Conservation (phyloP, 371 early-diverging fungal genomes). For the Mucor saturninus region DNA sequence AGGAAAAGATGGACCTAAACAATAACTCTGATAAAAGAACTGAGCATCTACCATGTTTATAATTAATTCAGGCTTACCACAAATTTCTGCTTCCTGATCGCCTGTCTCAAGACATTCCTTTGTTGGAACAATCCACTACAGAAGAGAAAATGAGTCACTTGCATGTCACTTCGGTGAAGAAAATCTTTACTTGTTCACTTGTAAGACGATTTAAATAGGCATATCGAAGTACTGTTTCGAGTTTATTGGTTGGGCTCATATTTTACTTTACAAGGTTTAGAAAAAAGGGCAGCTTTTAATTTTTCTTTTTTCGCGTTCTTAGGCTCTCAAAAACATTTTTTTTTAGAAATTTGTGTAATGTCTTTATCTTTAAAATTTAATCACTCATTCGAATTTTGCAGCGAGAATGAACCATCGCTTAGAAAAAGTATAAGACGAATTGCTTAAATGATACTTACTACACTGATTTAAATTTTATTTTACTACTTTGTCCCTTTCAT, state of each 20-base stretch:
- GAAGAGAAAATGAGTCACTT: background rate
- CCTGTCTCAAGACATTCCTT: constrained; percentile 37
- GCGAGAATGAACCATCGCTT: too few relatives aligned
- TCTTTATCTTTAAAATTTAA: too few relatives aligned
- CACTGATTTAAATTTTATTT: too few relatives aligned
- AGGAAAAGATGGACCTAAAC: constrained; percentile 40
- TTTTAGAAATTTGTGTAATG: too few relatives aligned
- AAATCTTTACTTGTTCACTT: constrained; percentile 23
- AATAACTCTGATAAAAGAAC: constrained; percentile 32
- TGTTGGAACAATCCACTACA: constrained; percentile 47
- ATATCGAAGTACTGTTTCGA: constrained; percentile 38
- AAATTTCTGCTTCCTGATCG: constrained; percentile 25
- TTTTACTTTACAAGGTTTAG: background rate
- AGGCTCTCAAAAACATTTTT: too few relatives aligned
- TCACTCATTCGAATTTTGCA: too few relatives aligned
- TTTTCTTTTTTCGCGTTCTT: too few relatives aligned
- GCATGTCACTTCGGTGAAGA: background rate
- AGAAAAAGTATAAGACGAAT: too few relatives aligned
- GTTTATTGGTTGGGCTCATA: constrained; percentile 24
- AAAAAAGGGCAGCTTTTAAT: too few relatives aligned
- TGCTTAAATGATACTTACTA: too few relatives aligned
- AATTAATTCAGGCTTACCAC: constrained; percentile 27
- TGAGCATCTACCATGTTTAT: background rate
- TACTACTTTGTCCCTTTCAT: too few relatives aligned
- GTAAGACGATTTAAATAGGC: constrained; percentile 32